Base-by-base conservation (phyloP, 2,329 filamentous ascomycete species). In the Pseudocercospora ulei region DNA sequence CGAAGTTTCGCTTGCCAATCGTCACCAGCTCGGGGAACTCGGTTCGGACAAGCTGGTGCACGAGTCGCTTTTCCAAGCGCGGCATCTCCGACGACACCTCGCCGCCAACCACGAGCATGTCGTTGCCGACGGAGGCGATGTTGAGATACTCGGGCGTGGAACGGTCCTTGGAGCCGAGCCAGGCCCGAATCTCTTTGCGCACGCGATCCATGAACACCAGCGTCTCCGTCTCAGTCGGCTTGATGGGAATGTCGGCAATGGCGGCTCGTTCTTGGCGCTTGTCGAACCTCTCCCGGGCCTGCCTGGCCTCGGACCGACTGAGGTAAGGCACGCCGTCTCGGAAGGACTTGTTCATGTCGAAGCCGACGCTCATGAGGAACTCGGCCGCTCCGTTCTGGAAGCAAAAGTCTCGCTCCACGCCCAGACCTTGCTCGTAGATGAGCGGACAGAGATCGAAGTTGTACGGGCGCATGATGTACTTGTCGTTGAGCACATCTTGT, bases 41-140 rank as follows among this genome's bases (percentile, higher is more conserved):
- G 8, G 68, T 69, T 7, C 74, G 67, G n/a, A 82, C 67, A 7
- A 80, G 63, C 49, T 81, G 76, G 52, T 82, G 73, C 1, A 82
- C 68, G 4, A 82, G 64, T 20, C 75, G 67, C 55, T 77, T 75
- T 54, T 82, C 76, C 49, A 73, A 80, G 0, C 68, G 66, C 43
- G 68, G 75, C 16, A 78, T 54, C 33, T 61, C 57, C 22, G 48
- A 45, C 0, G 45, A 36, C 3, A 42, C 18, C 19, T 50, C 46
- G 40, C 45, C 47, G 29, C 51, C 44, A 22, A 20, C n/a, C 25
- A 38, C 43, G 30, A 37, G 35, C 43, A 18, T 41, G 9, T 41
- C 45, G 29, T 25, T 38, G 25, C 39, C 51, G 8, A 46, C 30
- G 7, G 59, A 51, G 8, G 45, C 46, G 20, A 64, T 62, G 42